Base-by-base conservation (phyloP, 441 rosid species). In the Populus hybrid region DNA sequence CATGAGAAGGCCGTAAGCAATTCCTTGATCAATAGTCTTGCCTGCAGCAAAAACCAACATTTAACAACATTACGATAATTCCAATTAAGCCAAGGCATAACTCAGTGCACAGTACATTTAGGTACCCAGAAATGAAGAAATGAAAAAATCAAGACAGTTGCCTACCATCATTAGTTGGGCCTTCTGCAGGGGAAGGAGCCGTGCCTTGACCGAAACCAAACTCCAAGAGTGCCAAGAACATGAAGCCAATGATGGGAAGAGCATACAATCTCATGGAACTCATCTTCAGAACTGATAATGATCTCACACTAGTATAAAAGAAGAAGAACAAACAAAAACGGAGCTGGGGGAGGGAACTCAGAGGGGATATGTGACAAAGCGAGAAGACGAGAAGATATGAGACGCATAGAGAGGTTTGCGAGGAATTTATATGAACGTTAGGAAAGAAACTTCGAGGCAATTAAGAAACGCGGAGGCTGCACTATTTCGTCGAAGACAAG, bases 1-100 rank as follows among this genome's bases (percentile, higher is more conserved):
- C 18, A 84, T 20, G 4, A 87, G 82, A 31, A 89, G 87, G 26
- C 81, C 0, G 82, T 80, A 86, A 67, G 89, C 92, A 67, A 89
- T 81, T 69, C 92, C 92, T 82, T 87, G 90, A 70, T 88, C 91
- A 53, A 87, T 88, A 7, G 84, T 71, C 2, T 74, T 59, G 9
- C 91, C 91, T 88, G 84, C 75, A 83, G 12, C 16, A 11, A 59
- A 9, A 26, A 35, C 74, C 14, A 33, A 23, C 45, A 40, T 7
- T 0, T 38, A 53, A 53, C n/a, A 42, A 42, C 50, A 42, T 42
- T 42, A 42, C 16, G 50, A 42, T 42, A 10, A 10, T 42, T 3
- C 50, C 50, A 42, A 42, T 42, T 42, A 42, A 42, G 50, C 16
- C 4, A 53, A 53, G 7, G 7, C 56, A 50, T 0, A 50, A 50